A percentile compares a stretch with the other conserved stretches of the same genome.
Evolutionary conservation across 805 yeast species (phyloP).

Genomic region (Metschnikowia matae): DNA sequence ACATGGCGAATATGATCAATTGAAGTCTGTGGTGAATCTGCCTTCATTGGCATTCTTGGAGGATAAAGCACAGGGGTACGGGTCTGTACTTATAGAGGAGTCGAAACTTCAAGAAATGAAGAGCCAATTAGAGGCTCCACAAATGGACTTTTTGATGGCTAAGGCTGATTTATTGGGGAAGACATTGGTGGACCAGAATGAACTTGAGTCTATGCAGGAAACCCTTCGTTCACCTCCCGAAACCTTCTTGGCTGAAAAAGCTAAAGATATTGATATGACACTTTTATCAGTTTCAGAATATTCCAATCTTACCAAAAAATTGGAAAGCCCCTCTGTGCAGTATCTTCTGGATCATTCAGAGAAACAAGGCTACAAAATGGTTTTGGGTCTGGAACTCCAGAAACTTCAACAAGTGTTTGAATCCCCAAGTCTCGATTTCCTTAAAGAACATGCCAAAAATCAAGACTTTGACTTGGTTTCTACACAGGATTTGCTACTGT

Average conservation of each 20-base stretch:
- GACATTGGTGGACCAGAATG: slow-evolving; percentile 6
- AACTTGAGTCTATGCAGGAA: slow-evolving; percentile 11
- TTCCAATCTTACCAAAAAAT: slow-evolving; percentile 5
- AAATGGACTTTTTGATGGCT: slow-evolving; percentile 10
- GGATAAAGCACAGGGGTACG: slow-evolving; percentile 15
- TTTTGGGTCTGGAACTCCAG: slow-evolving; percentile 5
- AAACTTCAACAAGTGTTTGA: not conserved
- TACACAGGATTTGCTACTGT: not conserved
- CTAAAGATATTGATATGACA: slow-evolving; percentile 3
- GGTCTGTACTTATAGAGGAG: slow-evolving; percentile 11
- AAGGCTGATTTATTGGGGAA: slow-evolving; percentile 12
- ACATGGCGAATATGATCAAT: slow-evolving; percentile 16
- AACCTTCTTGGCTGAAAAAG: slow-evolving; percentile 10
- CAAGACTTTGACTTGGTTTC: slow-evolving; percentile 1
- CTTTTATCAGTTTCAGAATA: slow-evolving; percentile 10
- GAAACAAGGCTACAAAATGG: slow-evolving; percentile 2
- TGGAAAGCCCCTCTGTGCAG: slow-evolving; percentile 12
- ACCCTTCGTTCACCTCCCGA: slow-evolving; percentile 4
- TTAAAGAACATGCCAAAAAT: slow-evolving; percentile 7
- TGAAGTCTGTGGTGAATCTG: slow-evolving; percentile 6
- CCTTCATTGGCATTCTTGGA: slow-evolving; percentile 16
- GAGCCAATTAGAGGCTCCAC: slow-evolving; percentile 16
- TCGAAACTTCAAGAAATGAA: slow-evolving; percentile 15
- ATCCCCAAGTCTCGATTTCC: slow-evolving; percentile 10
- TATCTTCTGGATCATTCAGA: slow-evolving; percentile 8